phyloP scores from a whole-genome alignment of 2,329 filamentous ascomycete genomes.

The Gaeumannomyces sp. region DNA sequence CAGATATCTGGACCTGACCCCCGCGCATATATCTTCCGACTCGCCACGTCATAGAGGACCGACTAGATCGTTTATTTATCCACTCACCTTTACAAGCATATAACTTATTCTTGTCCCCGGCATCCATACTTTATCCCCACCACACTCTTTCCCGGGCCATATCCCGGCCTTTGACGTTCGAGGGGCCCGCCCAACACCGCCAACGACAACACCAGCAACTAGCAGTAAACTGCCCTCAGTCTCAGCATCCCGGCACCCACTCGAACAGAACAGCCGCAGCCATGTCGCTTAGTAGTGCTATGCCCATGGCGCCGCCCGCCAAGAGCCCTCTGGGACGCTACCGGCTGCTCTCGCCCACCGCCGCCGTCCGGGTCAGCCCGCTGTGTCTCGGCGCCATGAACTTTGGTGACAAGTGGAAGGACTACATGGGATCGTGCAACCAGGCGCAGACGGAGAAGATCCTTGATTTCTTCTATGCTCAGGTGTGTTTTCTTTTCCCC shows the following conservation, averaged over 20 bases:
- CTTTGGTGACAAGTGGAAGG: conserved; percentile 53
- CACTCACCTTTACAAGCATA: too few relatives aligned
- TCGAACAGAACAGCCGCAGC: not conserved
- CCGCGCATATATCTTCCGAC: too few relatives aligned
- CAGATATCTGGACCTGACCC: too few relatives aligned
- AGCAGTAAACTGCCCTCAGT: not conserved
- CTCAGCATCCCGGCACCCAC: not conserved
- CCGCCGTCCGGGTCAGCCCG: conserved; percentile 61
- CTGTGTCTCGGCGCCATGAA: conserved; percentile 60
- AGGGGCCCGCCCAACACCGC: not conserved
- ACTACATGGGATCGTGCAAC: conserved; percentile 57
- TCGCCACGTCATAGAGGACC: too few relatives aligned
- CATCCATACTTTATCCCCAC: not conserved
- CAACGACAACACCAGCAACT: not conserved
- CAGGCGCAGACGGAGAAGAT: conserved; percentile 57
- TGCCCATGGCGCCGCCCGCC: conserved; percentile 39
- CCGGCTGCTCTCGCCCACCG: conserved; percentile 59
- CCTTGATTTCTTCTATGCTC: conserved; percentile 58
- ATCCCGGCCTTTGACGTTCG: not conserved
- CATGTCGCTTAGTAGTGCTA: conserved; percentile 15
- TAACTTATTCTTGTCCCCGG: too few relatives aligned
- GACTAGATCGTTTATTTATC: too few relatives aligned
- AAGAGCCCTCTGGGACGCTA: conserved; percentile 58
- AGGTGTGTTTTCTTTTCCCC: conserved; percentile 28
- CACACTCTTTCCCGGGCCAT: not conserved